A percentile compares a stretch with the other conserved stretches of the same genome.
Evolutionary conservation across 257 asterid genomes (phyloP).

Genomic region (Voacanga thouarsii): DNA sequence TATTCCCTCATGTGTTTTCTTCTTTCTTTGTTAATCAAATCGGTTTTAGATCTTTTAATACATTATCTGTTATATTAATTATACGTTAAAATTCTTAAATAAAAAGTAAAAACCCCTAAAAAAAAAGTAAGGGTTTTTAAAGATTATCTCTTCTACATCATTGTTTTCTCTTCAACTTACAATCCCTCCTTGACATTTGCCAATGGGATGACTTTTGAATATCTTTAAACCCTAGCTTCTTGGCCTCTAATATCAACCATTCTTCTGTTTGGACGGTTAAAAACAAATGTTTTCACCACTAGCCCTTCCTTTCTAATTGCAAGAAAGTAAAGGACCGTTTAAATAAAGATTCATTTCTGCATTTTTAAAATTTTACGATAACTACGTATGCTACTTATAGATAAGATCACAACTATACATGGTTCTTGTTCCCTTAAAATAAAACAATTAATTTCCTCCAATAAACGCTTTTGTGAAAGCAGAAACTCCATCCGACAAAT

Average conservation of each 20-base stretch:
- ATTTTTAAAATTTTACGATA: background rate
- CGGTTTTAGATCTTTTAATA: background rate
- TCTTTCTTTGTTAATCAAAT: background rate
- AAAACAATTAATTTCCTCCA: background rate
- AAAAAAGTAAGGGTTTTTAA: conserved; percentile 22
- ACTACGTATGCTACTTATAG: background rate
- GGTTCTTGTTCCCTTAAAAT: conserved; percentile 6
- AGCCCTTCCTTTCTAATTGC: conserved; percentile 15
- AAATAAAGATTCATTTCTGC: background rate
- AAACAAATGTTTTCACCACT: conserved; percentile 36
- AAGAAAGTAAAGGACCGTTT: background rate
- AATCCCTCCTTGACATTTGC: conserved; percentile 5
- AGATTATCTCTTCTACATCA: conserved; percentile 39
- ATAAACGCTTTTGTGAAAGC: background rate
- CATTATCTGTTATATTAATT: background rate
- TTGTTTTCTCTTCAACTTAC: background rate
- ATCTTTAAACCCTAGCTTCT: conserved; percentile 29
- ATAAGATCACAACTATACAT: conserved; percentile 10
- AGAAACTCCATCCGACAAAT: conserved; percentile 9
- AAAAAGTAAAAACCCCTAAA: too few species aligned
- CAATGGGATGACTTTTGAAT: conserved; percentile 17
- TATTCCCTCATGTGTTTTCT: background rate
- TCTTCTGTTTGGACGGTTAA: conserved; percentile 41
- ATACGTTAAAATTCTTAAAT: conserved; percentile 25
- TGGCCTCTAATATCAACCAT: conserved; percentile 15